phyloP scores from a whole-genome alignment of 495 filamentous ascomycete genomes.

The Penicillium alfredii region DNA sequence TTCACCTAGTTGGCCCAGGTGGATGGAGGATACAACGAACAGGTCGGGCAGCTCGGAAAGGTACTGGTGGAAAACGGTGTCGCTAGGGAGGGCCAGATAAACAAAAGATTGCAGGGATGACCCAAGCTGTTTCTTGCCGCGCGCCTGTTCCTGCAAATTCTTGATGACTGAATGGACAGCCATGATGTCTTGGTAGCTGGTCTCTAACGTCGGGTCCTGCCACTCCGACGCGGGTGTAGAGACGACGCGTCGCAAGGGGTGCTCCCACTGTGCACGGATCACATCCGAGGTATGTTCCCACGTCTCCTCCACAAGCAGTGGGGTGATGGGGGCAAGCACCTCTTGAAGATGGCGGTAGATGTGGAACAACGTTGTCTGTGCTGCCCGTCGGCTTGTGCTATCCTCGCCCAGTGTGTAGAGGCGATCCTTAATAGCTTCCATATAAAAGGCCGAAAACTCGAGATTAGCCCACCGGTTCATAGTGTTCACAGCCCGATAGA shows the following conservation, averaged over 20 bases:
- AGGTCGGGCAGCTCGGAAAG: slow-evolving; percentile 60
- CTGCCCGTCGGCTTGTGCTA: slow-evolving; percentile 43
- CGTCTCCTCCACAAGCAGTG: slow-evolving; percentile 79
- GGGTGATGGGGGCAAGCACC: slow-evolving; percentile 75
- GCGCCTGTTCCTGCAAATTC: slow-evolving; percentile 59
- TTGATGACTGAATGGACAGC: slow-evolving; percentile 59
- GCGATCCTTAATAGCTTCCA: slow-evolving; percentile 85
- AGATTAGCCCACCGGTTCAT: slow-evolving; percentile 74
- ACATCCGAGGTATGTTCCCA: slow-evolving; percentile 68
- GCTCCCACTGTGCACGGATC: slow-evolving; percentile 46
- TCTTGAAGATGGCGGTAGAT: slow-evolving; percentile 66
- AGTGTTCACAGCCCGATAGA: slow-evolving; percentile 66
- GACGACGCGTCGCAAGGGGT: slow-evolving; percentile 39
- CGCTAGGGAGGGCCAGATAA: slow-evolving; percentile 35
- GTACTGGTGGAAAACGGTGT: slow-evolving; percentile 46
- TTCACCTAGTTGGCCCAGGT: slow-evolving; percentile 34
- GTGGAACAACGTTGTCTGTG: slow-evolving; percentile 63
- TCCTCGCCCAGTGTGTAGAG: slow-evolving; percentile 71
- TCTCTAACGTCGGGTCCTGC: slow-evolving; percentile 33
- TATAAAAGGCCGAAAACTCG: slow-evolving; percentile 88
- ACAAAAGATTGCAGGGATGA: slow-evolving; percentile 69
- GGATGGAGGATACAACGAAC: slow-evolving; percentile 71
- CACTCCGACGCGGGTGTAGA: slow-evolving; percentile 28
- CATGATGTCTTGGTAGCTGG: slow-evolving; percentile 53
- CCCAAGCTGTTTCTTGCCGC: slow-evolving; percentile 59